Base-by-base conservation (phyloP, 352 stramenopile species). In the Phytopythium montanum region DNA sequence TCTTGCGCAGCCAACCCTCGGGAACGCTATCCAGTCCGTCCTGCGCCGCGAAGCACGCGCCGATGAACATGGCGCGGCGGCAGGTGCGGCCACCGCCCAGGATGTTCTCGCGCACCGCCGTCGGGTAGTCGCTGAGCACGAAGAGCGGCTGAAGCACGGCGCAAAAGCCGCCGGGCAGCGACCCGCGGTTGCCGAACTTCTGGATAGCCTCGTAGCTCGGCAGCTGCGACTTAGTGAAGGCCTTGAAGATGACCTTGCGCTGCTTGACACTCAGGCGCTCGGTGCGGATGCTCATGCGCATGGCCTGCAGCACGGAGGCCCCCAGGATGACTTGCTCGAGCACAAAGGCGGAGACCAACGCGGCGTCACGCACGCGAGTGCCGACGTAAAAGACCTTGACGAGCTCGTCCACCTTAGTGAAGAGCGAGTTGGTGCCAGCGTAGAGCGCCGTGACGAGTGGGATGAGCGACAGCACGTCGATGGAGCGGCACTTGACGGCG, bases 211-310 rank as follows among this genome's bases (percentile, higher is more conserved):
- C 76, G 65, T 92, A 90, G 56, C 79, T 90, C 9, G 82, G 78
- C 23, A 90, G 68, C 59, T 92, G 79, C 18, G 80, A 90, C 67
- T 92, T 90, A 53, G 83, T 92, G 60, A 92, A 92, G 28, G 83
- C 81, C 61, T 92, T 92, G 58, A 90, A 92, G 59, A 92, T 90
- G 21, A 88, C 80, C 60, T 90, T 92, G 49, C 83, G 80, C 62
- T 92, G 83, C 71, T 89, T 88, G 52, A 90, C 79, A 29, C 76
- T 92, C 14, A 92, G 72, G 3, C 80, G 73, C 46, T 92, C 83
- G 7, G 80, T 90, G 28, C 83, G 83, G 55, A 92, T 92, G 55
- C 80, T 90, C 81, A 90, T 90, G 54, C 83, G 80, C 83, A 92
- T 90, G 34, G 83, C 83, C 60, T 92, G 79, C 50, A 92, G 67